Evolutionary conservation across 441 rosid species (phyloP).

Genomic region (Pelargonium myrrhifolium): DNA sequence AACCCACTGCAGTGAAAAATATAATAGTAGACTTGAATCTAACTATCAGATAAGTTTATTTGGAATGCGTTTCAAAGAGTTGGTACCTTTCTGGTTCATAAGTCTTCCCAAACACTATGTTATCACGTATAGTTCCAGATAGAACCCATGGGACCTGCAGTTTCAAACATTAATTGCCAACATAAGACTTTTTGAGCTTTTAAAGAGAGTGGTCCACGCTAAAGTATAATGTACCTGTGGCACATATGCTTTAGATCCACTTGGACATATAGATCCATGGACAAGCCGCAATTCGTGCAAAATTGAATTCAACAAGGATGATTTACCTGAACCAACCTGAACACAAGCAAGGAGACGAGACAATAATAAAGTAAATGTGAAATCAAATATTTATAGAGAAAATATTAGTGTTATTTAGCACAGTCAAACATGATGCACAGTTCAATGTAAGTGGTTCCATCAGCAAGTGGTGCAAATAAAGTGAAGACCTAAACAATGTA

Average conservation of each 20-base stretch:
- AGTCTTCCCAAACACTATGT: slow-evolving; percentile 62
- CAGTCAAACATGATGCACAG: neutral
- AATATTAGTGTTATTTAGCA: neutral
- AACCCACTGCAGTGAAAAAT: neutral
- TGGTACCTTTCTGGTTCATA: slow-evolving; percentile 61
- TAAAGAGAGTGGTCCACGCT: slow-evolving; percentile 13
- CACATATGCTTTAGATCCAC: slow-evolving; percentile 70
- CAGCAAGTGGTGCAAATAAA: neutral
- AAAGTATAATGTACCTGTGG: slow-evolving; percentile 62
- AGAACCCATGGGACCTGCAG: slow-evolving; percentile 86
- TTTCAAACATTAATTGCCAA: slow-evolving; percentile 18
- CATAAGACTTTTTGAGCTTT: slow-evolving; percentile 18
- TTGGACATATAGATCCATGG: slow-evolving; percentile 49
- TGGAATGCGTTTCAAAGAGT: neutral
- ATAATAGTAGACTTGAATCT: neutral
- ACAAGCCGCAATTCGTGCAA: slow-evolving; percentile 65
- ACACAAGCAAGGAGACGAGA: slow-evolving; percentile 23
- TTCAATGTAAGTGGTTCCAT: slow-evolving; percentile 2
- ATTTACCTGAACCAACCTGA: slow-evolving; percentile 98
- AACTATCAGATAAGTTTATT: neutral
- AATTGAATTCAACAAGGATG: slow-evolving; percentile 69
- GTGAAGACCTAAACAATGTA: slow-evolving; percentile 7
- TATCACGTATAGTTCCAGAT: slow-evolving; percentile 83
- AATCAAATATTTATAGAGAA: neutral
- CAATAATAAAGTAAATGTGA: slow-evolving; percentile 2